Conservation (phyloP, 345 rosid genomes). For the Fremontodendron californicum region DNA sequence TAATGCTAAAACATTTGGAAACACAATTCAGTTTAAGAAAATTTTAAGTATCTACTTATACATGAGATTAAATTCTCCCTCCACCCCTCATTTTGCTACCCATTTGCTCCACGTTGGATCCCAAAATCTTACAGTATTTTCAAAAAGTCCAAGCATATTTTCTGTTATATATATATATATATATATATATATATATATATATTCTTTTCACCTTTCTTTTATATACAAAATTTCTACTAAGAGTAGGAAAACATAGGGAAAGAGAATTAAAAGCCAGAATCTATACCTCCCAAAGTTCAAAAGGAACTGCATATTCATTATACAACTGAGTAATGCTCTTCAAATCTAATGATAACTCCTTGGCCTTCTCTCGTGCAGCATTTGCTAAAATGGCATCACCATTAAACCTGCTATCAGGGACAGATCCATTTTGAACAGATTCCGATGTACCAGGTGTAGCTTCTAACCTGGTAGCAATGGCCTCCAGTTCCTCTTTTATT, state of each 20-base stretch:
- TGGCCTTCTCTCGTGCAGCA: conserved; percentile 70
- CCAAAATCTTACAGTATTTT: background rate
- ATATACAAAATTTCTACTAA: background rate
- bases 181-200: background rate
- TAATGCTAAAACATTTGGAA: background rate
- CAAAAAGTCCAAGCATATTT: background rate
- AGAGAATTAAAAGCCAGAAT: conserved; percentile 8
- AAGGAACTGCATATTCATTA: conserved; percentile 96
- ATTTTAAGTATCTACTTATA: background rate
- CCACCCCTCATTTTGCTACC: background rate
- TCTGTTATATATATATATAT: background rate
- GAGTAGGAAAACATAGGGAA: background rate
- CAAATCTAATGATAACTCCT: conserved; percentile 81
- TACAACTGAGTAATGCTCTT: conserved; percentile 93
- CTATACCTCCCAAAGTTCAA: conserved; percentile 94
- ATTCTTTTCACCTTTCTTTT: background rate
- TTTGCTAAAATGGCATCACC: conserved; percentile 43
- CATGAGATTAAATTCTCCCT: background rate
- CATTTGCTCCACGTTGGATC: background rate
- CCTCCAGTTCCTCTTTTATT: conserved; percentile 76
- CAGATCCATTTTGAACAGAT: conserved; percentile 45
- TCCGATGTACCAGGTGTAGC: conserved; percentile 50
- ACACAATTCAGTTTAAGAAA: background rate
- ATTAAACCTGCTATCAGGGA: conserved; percentile 34
- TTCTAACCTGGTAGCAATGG: conserved; percentile 58